Conservation (phyloP, 108 stramenopile genomes). For the Parietichytrium sp. region DNA sequence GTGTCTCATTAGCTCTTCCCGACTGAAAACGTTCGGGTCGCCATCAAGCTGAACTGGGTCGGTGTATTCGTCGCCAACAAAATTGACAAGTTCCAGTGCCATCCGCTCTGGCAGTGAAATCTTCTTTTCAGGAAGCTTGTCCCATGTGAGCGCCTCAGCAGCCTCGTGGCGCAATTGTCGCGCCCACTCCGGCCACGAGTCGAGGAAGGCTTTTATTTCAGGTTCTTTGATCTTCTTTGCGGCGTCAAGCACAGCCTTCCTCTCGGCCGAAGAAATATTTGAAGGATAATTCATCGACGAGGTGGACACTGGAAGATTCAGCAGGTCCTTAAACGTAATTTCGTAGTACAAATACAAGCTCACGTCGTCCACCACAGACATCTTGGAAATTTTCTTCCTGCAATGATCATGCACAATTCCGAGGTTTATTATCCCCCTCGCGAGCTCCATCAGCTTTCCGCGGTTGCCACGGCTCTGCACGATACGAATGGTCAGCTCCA, state of each 20-base stretch:
- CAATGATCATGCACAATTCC: conserved; percentile 38
- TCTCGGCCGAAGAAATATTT: not conserved
- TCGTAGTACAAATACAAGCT: not conserved
- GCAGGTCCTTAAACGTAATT: not conserved
- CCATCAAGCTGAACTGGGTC: not conserved
- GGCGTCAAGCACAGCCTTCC: not conserved
- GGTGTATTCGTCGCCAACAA: not conserved
- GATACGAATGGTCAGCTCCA: not conserved
- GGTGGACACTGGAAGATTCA: not conserved
- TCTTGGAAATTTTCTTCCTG: no score
- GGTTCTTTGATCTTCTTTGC: not conserved
- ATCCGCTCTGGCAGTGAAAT: no score
- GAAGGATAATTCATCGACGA: not conserved
- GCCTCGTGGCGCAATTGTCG: conserved; percentile 6
- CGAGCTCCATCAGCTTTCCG: not conserved
- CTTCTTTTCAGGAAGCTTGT: not conserved
- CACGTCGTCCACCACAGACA: no score
- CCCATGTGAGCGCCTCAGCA: not conserved
- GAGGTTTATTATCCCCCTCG: not conserved
- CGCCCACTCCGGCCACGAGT: conserved; percentile 23
- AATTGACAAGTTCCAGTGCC: no score
- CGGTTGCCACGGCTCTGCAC: not conserved
- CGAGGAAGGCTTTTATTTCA: not conserved
- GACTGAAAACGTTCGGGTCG: not conserved
- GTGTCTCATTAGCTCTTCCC: not conserved